phyloP scores from a whole-genome alignment of 305 asterid genomes.

The Andrographis paniculata region DNA sequence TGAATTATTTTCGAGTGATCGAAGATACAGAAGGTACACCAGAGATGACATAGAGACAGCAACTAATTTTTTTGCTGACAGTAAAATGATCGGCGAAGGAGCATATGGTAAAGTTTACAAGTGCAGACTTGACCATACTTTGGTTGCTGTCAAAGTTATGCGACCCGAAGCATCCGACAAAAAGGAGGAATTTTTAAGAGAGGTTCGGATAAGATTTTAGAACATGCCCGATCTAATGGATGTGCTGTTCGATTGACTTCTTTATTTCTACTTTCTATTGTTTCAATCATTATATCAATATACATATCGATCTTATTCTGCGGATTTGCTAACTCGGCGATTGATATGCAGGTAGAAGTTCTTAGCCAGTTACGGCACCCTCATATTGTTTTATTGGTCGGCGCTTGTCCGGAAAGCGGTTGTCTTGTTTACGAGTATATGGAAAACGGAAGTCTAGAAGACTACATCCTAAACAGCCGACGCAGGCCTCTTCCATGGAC shows the following conservation, averaged over 20 bases:
- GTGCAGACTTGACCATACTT: constrained; percentile 67
- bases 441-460: constrained; percentile 85
- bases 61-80: constrained; percentile 48
- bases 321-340: constrained; percentile 5
- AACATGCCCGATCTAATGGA: too few species aligned
- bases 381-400: constrained; percentile 59
- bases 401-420: constrained; percentile 86
- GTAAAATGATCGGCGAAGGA: constrained; percentile 71
- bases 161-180: constrained; percentile 45
- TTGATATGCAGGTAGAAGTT: constrained; percentile 62
- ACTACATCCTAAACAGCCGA: constrained; percentile 33
- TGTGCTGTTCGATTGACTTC: too few species aligned
- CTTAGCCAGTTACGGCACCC: constrained; percentile 82
- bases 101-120: constrained; percentile 90
- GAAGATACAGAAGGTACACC: constrained; percentile 70
- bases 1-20: constrained; percentile 52
- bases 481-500: constrained; percentile 62
- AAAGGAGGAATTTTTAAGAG: constrained; percentile 74
- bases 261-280: too few species aligned
- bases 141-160: constrained; percentile 76
- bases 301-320: constrained; percentile 2
- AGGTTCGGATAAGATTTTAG: constrained; percentile 36
- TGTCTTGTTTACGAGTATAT: constrained; percentile 76
- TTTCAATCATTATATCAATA: too few species aligned
- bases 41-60: constrained; percentile 58